Conservation (phyloP, 2,329 filamentous ascomycete species). For the Apiospora rasikravindrae region DNA sequence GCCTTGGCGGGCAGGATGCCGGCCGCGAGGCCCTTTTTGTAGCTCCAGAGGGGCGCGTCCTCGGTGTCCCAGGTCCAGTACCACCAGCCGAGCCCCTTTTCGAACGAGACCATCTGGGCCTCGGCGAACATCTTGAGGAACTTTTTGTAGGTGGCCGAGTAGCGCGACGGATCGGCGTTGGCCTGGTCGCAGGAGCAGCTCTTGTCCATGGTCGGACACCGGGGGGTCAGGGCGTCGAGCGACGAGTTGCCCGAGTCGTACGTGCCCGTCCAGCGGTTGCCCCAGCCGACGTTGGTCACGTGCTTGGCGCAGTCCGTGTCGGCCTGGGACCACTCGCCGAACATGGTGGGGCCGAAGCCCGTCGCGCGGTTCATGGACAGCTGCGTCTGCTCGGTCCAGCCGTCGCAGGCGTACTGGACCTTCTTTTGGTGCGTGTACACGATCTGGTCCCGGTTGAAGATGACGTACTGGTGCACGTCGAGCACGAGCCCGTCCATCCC, state of each 20-base stretch:
- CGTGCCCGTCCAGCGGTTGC: slow-evolving; percentile 91
- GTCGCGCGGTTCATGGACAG: slow-evolving; percentile 73
- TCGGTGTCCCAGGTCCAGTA: slow-evolving; percentile 99
- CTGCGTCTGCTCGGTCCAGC: slow-evolving; percentile 81
- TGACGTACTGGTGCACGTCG: slow-evolving; percentile 98
- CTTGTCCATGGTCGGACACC: slow-evolving; percentile 71
- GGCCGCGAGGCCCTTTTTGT: slow-evolving; percentile 76
- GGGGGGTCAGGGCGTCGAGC: slow-evolving; percentile 69
- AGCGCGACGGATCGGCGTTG: slow-evolving; percentile 73
- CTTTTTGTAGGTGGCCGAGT: slow-evolving; percentile 77
- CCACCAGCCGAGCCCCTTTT: slow-evolving; percentile 95
- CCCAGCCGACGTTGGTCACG: slow-evolving; percentile 88
- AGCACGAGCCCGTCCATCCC: slow-evolving; percentile 76
- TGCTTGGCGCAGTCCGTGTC: slow-evolving; percentile 91
- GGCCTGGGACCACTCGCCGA: slow-evolving; percentile 96
- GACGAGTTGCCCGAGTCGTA: slow-evolving; percentile 69
- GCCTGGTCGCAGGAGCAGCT: slow-evolving; percentile 76
- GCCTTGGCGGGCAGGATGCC: slow-evolving; percentile 81
- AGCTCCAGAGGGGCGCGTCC: slow-evolving; percentile 87
- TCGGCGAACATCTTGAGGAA: slow-evolving; percentile 91
- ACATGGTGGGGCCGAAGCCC: slow-evolving; percentile 91
- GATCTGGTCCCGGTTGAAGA: slow-evolving; percentile 92
- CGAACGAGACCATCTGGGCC: slow-evolving; percentile 94
- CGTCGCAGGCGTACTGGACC: slow-evolving; percentile 83
- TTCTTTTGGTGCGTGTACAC: slow-evolving; percentile 81